phyloP scores from a whole-genome alignment of 805 yeast species.

The Tetrapisispora phaffii region DNA sequence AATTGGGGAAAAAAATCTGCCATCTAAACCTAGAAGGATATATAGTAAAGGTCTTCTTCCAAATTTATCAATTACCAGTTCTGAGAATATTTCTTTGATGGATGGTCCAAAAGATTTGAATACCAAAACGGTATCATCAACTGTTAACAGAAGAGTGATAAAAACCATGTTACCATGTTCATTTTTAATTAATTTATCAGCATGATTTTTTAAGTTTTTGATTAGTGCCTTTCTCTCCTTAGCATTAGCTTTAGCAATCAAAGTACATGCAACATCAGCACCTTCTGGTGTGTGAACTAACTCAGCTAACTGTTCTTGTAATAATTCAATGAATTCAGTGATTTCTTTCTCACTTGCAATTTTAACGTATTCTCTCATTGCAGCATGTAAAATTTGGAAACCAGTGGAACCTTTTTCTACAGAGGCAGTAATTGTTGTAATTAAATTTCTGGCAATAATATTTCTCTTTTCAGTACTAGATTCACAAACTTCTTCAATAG shows the following conservation, averaged over 20 bases:
- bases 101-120: constrained; percentile 51
- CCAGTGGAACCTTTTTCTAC: constrained; percentile 95
- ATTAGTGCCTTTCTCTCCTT: constrained; percentile 81
- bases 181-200: constrained; percentile 64
- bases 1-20: constrained; percentile 72
- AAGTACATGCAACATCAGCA: constrained; percentile 75
- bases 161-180: constrained; percentile 81
- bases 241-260: constrained; percentile 76
- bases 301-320: constrained; percentile 86
- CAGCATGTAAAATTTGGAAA: constrained; percentile 90
- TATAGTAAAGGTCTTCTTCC: constrained; percentile 86
- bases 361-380: constrained; percentile 78
- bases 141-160: constrained; percentile 68
- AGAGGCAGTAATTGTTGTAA: constrained; percentile 77
- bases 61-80: constrained; percentile 56
- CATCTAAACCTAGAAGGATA: constrained; percentile 66
- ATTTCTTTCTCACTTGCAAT: constrained; percentile 59
- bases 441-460: constrained; percentile 63
- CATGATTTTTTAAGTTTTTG: constrained; percentile 65
- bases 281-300: constrained; percentile 94
- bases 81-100: constrained; percentile 45
- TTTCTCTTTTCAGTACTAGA: constrained; percentile 71
- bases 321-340: constrained; percentile 70
- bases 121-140: constrained; percentile 85
- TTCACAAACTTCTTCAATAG: constrained; percentile 52